A percentile compares a stretch with the other conserved stretches of the same genome.
Conservation (phyloP, 23 red algal genomes). For the Chondrus crispus region DNA sequence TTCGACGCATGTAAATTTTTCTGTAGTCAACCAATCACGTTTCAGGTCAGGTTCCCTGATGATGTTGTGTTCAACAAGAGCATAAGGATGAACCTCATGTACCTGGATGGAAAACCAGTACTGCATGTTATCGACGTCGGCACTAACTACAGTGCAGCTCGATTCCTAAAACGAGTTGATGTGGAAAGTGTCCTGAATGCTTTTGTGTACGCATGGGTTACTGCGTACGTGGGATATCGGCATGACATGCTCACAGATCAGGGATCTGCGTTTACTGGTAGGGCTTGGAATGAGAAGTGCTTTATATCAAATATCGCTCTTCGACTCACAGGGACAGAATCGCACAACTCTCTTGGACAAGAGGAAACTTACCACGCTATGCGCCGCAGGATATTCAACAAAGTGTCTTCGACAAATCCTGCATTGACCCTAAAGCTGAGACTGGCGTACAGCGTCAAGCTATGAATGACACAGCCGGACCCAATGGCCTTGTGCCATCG, state of each 20-base stretch:
- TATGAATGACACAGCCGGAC: background rate
- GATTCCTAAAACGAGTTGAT: background rate
- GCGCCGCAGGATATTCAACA: background rate
- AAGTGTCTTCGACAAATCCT: background rate
- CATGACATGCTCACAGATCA: background rate
- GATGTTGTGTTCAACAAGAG: too few relatives aligned
- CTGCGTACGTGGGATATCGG: background rate
- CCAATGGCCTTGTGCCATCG: background rate
- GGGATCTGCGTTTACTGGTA: background rate
- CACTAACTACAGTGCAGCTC: background rate
- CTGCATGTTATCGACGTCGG: background rate
- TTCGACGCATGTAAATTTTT: background rate
- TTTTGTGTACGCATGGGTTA: background rate
- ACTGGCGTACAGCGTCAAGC: background rate
- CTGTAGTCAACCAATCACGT: too few relatives aligned
- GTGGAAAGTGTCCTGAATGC: background rate
- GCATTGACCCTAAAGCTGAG: too few relatives aligned
- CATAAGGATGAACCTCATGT: background rate
- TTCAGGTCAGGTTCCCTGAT: too few relatives aligned
- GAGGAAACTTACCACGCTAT: background rate
- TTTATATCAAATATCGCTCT: background rate
- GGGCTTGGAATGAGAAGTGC: background rate
- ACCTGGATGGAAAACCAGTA: background rate
- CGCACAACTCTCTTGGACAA: background rate
- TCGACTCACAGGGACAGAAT: background rate